phyloP scores from a whole-genome alignment of 495 filamentous ascomycete species.

The Penicillium alfredii region DNA sequence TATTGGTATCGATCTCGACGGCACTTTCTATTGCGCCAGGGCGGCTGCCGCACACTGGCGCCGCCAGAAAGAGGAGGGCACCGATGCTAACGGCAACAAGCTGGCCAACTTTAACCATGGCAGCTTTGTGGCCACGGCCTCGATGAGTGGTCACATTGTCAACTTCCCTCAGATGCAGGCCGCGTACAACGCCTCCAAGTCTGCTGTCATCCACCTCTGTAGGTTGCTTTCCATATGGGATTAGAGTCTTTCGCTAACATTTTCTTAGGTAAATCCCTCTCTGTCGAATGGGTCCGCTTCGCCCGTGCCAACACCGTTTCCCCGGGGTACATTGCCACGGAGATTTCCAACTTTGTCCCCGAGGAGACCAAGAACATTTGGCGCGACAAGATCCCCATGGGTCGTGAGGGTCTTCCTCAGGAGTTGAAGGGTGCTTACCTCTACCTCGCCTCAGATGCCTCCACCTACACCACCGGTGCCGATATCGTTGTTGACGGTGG shows the following conservation, averaged over 20 bases:
- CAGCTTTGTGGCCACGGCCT: constrained; percentile 73
- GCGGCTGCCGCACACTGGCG: constrained; percentile 68
- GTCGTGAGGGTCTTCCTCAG: constrained; percentile 45
- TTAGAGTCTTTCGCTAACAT: constrained; percentile 1
- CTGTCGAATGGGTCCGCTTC: constrained; percentile 82
- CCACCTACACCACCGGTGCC: constrained; percentile 74
- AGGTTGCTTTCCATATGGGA: constrained; percentile 20
- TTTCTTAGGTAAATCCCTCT: constrained; percentile 57
- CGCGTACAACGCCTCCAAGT: constrained; percentile 85
- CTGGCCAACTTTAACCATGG: constrained; percentile 61
- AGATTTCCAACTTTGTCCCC: constrained; percentile 69
- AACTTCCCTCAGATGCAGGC: constrained; percentile 84
- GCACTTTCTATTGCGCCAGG: constrained; percentile 75
- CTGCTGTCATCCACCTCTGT: constrained; percentile 80
- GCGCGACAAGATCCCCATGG: constrained; percentile 80
- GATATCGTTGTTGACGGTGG: constrained; percentile 69
- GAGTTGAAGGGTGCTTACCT: constrained; percentile 87
- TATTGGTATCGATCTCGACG: constrained; percentile 70
- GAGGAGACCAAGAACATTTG: constrained; percentile 67
- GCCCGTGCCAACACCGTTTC: constrained; percentile 78
- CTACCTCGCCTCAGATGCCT: constrained; percentile 81
- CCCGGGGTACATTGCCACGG: constrained; percentile 83
- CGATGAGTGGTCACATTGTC: constrained; percentile 79
- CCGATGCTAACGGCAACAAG: constrained; percentile 58
- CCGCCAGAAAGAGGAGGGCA: constrained; percentile 59